Evolutionary conservation across 345 rosid genomes (phyloP).

Genomic region (Pugionium cornutum): DNA sequence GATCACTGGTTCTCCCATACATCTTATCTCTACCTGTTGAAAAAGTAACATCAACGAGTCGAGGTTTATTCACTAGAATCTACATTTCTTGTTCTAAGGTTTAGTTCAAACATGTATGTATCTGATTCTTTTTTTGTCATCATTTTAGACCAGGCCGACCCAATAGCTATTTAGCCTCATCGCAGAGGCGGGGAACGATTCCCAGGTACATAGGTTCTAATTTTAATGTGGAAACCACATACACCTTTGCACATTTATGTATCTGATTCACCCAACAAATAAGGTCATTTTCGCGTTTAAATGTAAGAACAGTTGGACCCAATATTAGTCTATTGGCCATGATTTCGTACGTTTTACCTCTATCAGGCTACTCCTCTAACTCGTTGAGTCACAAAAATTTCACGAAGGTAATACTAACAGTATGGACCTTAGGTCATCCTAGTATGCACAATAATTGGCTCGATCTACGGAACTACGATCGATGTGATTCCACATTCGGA

Average conservation of each 20-base stretch:
- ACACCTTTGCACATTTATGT: too few species aligned
- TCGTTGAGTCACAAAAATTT: neutral
- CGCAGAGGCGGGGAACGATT: too few species aligned
- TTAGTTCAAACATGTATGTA: neutral
- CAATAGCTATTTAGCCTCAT: too few species aligned
- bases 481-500: neutral
- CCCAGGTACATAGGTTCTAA: too few species aligned
- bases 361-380: conserved; percentile 29
- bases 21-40: conserved; percentile 79
- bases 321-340: neutral
- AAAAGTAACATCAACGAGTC: neutral
- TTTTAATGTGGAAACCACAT: too few species aligned
- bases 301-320: neutral
- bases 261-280: too few species aligned
- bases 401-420: conserved; percentile 11
- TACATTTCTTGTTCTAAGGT: neutral
- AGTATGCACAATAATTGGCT: neutral
- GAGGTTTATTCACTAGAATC: neutral
- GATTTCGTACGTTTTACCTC: conserved; percentile 40
- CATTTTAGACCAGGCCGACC: too few species aligned
- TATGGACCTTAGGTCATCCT: neutral
- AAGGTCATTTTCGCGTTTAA: neutral
- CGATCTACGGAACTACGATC: neutral
- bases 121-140: too few species aligned
- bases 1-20: conserved; percentile 76